Base-by-base conservation (phyloP, 495 filamentous ascomycete genomes). In the Clavariopsis aquatica region DNA sequence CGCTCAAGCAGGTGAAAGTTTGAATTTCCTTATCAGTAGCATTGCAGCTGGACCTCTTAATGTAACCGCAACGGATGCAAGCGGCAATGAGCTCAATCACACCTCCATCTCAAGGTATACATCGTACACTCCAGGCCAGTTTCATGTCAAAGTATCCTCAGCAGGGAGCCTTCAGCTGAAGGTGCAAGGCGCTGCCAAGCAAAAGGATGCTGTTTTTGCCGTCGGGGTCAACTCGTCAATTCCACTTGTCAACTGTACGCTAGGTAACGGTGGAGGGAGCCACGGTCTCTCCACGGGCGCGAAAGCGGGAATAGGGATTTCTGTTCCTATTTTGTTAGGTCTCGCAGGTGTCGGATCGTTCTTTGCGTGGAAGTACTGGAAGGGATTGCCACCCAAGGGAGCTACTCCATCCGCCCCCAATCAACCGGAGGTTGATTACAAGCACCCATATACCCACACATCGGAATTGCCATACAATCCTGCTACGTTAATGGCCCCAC, bases 291-390 rank as follows among this genome's bases (percentile, higher is more conserved):
- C 56, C 27, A 53, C 47, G 6, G 57, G 64, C 17, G 57, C 56
- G 22, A 66, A 66, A 34, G 64, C 57, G 17, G 64, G 64, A 12
- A 60, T 61, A 29, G 64, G 64, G 23, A 36, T 66, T 26, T 26
- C 23, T 10, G 57, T 66, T n/a, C 64, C 64, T 6, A n/a, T 66
- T 2, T 9, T 58, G 1, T 9, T 49, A 47, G 64, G 57, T 20
- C 49, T 66, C 22, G 7, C 28, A 17, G 64, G 43, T 7, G 28
- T 45, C 1, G 64, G 64, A 6, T 54, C 47, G 1, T 66, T 52
- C 29, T 56, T 66, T 24, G n/a, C 45, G 20, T 66, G 49, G 54
- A 66, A 60, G 34, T 66, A 60, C 64, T 61, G 43, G 43, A 66
- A 66, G 41, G 41, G 64, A n/a, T 27, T 38, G 12, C 22, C 46